Percentiles rank a stretch among this genome's conserved stretches.
Conservation (phyloP, 345 rosid genomes). For the Syzygium oleosum region DNA sequence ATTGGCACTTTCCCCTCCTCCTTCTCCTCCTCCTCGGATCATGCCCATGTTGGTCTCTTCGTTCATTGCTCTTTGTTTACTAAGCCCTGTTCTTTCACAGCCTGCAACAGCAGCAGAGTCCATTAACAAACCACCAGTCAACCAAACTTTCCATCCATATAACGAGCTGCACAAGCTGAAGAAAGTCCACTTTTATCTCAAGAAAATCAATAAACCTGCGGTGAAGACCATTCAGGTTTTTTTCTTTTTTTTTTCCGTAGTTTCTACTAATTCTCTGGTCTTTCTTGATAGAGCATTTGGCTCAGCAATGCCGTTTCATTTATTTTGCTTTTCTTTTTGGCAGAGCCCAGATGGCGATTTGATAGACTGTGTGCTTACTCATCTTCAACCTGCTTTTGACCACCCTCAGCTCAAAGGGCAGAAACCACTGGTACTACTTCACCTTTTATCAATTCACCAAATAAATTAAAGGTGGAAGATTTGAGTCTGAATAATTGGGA, state of each 20-base stretch:
- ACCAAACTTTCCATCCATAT: conserved; percentile 44
- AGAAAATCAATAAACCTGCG: conserved; percentile 75
- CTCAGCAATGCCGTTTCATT: background rate
- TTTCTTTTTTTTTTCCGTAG: background rate
- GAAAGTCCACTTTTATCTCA: conserved; percentile 47
- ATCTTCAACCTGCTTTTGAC: conserved; percentile 90
- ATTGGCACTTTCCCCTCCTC: conserved; percentile 38
- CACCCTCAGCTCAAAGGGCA: conserved; percentile 76
- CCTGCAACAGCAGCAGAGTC: conserved; percentile 20
- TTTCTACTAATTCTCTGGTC: background rate
- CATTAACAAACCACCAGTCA: conserved; percentile 16
- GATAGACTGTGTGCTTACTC: conserved; percentile 80
- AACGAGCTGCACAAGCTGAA: conserved; percentile 41
- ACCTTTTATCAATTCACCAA: background rate
- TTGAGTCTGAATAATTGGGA: background rate
- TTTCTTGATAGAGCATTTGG: background rate
- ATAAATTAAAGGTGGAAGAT: background rate
- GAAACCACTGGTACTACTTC: conserved; percentile 49
- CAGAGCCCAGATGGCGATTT: conserved; percentile 99
- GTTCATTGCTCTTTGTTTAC: conserved; percentile 29
- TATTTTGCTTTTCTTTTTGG: background rate
- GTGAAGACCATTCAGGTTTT: conserved; percentile 70
- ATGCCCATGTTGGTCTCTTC: conserved; percentile 30
- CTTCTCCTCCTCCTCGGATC: conserved; percentile 6
- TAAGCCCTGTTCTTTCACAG: conserved; percentile 28